Evolutionary conservation across 192 early-diverging fungal genomes (phyloP).

Genomic region (Rhizoclosmatium sp.): DNA sequence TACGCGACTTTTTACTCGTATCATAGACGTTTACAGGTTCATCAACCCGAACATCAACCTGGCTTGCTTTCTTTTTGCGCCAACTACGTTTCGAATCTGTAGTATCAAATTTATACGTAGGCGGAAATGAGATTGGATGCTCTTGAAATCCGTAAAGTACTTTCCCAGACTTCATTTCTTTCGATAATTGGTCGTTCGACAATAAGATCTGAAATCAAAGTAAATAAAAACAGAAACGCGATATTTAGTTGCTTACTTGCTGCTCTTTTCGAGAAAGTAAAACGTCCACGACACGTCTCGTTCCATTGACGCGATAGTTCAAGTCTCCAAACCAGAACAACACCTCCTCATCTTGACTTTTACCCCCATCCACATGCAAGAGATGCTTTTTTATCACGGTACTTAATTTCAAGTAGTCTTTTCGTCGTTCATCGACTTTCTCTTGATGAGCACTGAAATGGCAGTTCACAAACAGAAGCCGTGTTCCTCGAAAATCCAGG

Average conservation of each 20-base stretch:
- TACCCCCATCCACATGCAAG: not conserved
- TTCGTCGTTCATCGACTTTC: conserved; percentile 67
- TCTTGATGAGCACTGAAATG: conserved; percentile 73
- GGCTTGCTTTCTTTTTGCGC: not conserved
- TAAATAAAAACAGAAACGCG: conserved; percentile 23
- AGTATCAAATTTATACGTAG: conserved; percentile 95
- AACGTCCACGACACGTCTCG: conserved; percentile 44
- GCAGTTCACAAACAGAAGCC: conserved; percentile 81
- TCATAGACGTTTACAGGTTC: conserved; percentile 70
- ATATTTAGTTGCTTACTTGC: not conserved
- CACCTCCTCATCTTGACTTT: conserved; percentile 23
- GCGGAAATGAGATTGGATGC: conserved; percentile 79
- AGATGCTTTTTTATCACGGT: not conserved
- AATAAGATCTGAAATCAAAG: conserved; percentile 43
- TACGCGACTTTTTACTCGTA: conserved; percentile 89
- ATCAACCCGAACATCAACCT: not conserved
- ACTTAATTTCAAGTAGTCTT: conserved; percentile 20
- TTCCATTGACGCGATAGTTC: conserved; percentile 89
- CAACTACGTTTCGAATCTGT: not conserved
- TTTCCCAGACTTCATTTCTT: conserved; percentile 56
- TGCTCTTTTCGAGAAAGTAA: conserved; percentile 60
- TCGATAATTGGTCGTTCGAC: conserved; percentile 55
- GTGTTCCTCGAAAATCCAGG: conserved; percentile 78
- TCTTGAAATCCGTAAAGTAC: conserved; percentile 82
- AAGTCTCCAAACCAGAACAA: conserved; percentile 90